Conservation (phyloP, 306 rosid species). For the Cucurbita moschata region DNA sequence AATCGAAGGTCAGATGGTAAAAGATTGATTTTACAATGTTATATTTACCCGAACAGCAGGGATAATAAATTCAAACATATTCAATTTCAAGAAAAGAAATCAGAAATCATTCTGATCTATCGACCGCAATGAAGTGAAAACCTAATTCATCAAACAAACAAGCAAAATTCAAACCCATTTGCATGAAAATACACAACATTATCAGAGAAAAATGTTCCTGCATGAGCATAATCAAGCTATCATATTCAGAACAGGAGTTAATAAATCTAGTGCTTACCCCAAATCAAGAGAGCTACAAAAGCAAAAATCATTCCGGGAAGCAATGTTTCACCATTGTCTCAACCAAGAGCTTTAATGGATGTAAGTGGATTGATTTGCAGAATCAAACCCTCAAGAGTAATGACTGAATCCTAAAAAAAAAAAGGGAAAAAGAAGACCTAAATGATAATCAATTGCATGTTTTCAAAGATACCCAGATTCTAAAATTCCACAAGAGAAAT, state of each 20-base stretch:
- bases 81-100: slow-evolving; percentile 8
- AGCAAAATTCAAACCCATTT: slow-evolving; percentile 20
- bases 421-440: slow-evolving; percentile 9
- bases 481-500: slow-evolving; percentile 10
- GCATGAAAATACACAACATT: background rate
- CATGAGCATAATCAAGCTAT: background rate
- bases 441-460: slow-evolving; percentile 28
- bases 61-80: background rate
- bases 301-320: background rate
- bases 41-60: background rate
- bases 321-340: background rate
- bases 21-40: background rate
- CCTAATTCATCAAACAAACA: slow-evolving; percentile 26
- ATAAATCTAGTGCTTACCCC: background rate
- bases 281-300: background rate
- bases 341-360: background rate
- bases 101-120: slow-evolving; percentile 46
- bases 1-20: background rate
- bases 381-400: background rate
- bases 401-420: background rate
- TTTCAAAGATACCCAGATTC: slow-evolving; percentile 16
- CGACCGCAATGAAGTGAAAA: slow-evolving; percentile 17
- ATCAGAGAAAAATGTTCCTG: background rate
- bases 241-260: background rate
- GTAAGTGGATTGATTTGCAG: background rate